Evolutionary conservation across 192 early-diverging fungal species (phyloP), one percentile per base, ranked within the genome.

Genomic region (Borealophlyctis nickersoniae): DNA sequence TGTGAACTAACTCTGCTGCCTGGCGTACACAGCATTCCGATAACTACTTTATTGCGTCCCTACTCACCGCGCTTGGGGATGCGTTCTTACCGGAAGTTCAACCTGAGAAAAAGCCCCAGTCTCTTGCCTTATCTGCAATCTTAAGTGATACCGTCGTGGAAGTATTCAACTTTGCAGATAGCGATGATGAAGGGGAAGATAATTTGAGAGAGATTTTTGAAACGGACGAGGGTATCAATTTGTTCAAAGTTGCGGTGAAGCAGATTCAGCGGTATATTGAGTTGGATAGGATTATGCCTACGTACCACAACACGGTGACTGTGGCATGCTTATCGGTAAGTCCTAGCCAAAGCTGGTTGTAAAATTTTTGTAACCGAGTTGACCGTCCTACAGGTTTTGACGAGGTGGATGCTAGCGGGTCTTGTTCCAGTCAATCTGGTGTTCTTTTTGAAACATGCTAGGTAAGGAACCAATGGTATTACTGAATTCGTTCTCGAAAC

Each of bases 221-320:
- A n/a, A n/a, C 19, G 19, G 49, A 60, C 7, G 57, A 60, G 7
- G 65, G 57, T 19, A 35, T 19, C 27, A 73, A 23, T 19, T 69
- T 91, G 19, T 62, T 90, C 23, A 65, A 67, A 0, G 80, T 79
- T 11, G 82, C 86, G 1, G 53, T 82, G 13, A 65, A 73, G 4
- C 93, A 96, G 77, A 81, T 96, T 50, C 85, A 93, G 63, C 80
- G 92, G 4, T 86, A 90, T 65, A 77, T 90, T 2, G 85, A 81
- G 2, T 65, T 88, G 16, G 95, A 98, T 65, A 74, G 86, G 72
- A 72, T 94, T 28, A 86, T 89, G n/a, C 88, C 92, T 3, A 90
- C 91, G 0, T 91, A 88, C 67, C 91, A 92, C 59, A 96, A 95
- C 56, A 78, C 86, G 0, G 77, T 98, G 14, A 96, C 93, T 0